Base-by-base conservation (phyloP, 169 alveolate genomes). In the Plasmodium cynomolgi region DNA sequence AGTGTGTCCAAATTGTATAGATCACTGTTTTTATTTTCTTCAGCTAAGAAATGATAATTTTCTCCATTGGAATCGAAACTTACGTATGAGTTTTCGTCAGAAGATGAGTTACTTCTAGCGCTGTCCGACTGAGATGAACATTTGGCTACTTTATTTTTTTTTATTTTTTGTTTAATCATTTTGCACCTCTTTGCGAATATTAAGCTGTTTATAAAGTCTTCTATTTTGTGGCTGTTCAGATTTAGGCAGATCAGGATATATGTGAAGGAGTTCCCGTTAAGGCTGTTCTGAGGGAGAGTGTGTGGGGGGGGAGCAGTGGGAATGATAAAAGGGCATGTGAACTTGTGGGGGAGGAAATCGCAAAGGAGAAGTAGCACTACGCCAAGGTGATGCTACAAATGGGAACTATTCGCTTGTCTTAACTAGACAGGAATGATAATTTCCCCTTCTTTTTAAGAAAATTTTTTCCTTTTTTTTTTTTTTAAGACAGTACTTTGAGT, bases 141-240 rank as follows among this genome's bases (percentile, higher is more conserved):
- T 56, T 62, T 39, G 31, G 47, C 73, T 56, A 23, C 71, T n/a
- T 37, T 77, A 41, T 79, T 88, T 88, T 88, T 88, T 88, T 79
- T 88, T 17, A 88, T 88, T 79, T 79, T 88, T 34, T 88, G 94
- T 62, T 80, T 88, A 8, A 88, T 88, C 94, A 79, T 88, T 88
- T 77, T 88, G 47, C 94, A 88, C 54, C 94, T 88, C 72, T 88
- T 88, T 37, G 94, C 86, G 50, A 88, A 88, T 34, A 88, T 88
- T 58, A 88, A 62, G 13, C 94, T 88, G 73, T 88, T 88, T 58
- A 88, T 88, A 26, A 88, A 88, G 31, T 88, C 94, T 15, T 88
- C 90, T 79, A 88, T 88, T 88, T 88, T 88, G 54, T 88, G 83
- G 33, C 90, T 56, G 47, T 88, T 88, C 56, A 68, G 44, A 47